These are phyloP conservation scores for Rhytidhysteron rufulum DNA, from an alignment of 2,329 filamentous ascomycete genomes.

Conservation along the genomic window DNA sequence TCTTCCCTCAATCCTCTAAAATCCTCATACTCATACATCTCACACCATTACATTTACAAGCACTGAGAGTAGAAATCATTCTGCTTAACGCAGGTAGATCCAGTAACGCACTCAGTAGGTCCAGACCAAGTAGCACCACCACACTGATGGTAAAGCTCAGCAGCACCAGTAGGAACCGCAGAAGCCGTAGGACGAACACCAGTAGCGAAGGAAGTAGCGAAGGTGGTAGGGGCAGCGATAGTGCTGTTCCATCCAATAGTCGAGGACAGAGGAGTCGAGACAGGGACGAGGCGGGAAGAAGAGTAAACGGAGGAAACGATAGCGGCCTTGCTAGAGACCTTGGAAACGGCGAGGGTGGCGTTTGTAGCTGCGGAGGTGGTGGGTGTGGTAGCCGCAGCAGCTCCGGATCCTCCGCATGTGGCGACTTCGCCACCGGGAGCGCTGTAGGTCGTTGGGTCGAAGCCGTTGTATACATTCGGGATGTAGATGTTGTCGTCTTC, in stretches of 20 bases:
- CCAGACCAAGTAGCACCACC: constrained; percentile 44
- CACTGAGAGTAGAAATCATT: constrained; percentile 50
- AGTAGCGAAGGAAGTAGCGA: too few species aligned
- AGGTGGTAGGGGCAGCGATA: too few species aligned
- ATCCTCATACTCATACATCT: too few species aligned
- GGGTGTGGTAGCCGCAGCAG: constrained; percentile 8
- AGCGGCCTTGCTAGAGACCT: too few species aligned
- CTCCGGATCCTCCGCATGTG: constrained; percentile 9
- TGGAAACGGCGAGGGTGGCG: constrained; percentile 7
- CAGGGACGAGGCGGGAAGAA: too few species aligned
- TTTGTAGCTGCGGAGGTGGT: not conserved
- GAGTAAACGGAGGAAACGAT: too few species aligned
- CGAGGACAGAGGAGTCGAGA: too few species aligned
- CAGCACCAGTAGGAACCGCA: too few species aligned
- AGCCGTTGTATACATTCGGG: constrained; percentile 38
- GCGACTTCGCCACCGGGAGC: constrained; percentile 19
- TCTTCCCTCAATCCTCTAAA: too few species aligned
- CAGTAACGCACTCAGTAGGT: constrained; percentile 36
- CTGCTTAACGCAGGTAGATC: constrained; percentile 34
- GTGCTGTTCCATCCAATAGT: too few species aligned
- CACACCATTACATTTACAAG: too few species aligned
- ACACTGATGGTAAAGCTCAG: constrained; percentile 40
- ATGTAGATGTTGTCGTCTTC: constrained; percentile 39
- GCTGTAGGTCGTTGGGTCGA: constrained; percentile 38
- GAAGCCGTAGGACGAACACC: too few species aligned